Percentiles rank a stretch among this genome's conserved stretches.
phyloP scores from a whole-genome alignment of 1,284 basidiomycete genomes.

The Tilletia indica region DNA sequence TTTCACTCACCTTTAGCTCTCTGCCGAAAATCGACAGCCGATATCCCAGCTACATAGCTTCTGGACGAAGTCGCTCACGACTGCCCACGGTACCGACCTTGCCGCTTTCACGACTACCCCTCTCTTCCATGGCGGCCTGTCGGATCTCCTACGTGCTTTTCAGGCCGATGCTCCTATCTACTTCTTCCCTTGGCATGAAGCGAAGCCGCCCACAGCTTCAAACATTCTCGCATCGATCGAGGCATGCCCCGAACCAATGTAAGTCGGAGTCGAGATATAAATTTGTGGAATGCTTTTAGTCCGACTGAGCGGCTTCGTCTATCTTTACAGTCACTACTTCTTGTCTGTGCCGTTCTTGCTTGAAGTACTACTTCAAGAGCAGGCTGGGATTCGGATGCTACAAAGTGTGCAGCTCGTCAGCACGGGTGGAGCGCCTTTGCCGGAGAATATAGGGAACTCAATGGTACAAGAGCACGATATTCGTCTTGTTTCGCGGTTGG shows the following conservation, averaged over 20 bases:
- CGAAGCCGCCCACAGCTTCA: conserved; percentile 46
- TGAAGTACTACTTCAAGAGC: conserved; percentile 60
- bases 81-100: conserved; percentile 34
- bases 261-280: neutral
- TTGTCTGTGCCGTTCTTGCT: conserved; percentile 60
- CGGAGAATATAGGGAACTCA: conserved; percentile 64
- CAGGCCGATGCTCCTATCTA: conserved; percentile 55
- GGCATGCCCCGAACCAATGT: conserved; percentile 35
- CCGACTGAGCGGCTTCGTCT: neutral
- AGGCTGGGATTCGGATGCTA: conserved; percentile 62
- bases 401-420: conserved; percentile 62
- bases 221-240: conserved; percentile 52
- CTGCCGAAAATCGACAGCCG: conserved; percentile 20
- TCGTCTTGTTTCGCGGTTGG: conserved; percentile 64
- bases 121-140: conserved; percentile 59
- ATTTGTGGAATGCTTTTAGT: too few relatives aligned
- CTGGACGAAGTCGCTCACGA: conserved; percentile 35
- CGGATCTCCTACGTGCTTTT: conserved; percentile 57
- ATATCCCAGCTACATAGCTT: conserved; percentile 50
- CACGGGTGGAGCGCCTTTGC: conserved; percentile 58
- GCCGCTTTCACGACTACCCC: conserved; percentile 59
- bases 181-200: conserved; percentile 22
- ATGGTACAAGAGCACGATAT: conserved; percentile 62
- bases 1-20: conserved; percentile 34
- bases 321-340: conserved; percentile 31